Base-by-base conservation (phyloP, 208 protist species). In the Kentomonas sorsogonicus region DNA sequence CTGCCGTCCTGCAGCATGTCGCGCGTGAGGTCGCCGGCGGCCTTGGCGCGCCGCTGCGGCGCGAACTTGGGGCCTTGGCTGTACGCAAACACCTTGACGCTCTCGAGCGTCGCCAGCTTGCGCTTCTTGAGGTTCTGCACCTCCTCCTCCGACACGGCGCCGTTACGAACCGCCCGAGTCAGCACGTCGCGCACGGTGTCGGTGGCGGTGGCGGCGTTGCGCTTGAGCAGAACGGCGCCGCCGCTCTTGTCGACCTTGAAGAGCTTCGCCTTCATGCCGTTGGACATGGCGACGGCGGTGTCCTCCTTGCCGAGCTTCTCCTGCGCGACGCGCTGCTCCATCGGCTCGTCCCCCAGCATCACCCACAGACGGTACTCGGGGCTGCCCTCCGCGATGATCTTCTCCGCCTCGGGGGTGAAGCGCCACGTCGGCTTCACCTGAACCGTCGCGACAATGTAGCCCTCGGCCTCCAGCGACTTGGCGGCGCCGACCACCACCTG, bases 1-100 rank as follows among this genome's bases (percentile, higher is more conserved):
- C 93, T 88, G 16, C 94, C 92, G 63, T 89, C 79, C 16, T 66
- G 58, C 11, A 98, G 65, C 95, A 99, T 98, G 25, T 98, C 95
- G 4, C 75, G 61, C 13, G 96, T 98, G 9, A 99, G 74, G 54
- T 98, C 95, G 6, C 81, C 80, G 9, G 68, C 86, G 25, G 80
- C 75, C 84, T 96, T 94, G 13, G 71, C 67, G 36, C 65, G 57
- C 34, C 77, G 74, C 68, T 85, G 36, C 29, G 69, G 9, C 1
- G 87, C 71, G 66, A 91, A 97, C 4, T 78, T 60, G 0, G 74
- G 50, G 1, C 94, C 94, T 53, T 96, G 95, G 25, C 63, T 66
- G 52, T 95, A 77, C 23, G 55, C 46, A 57, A 97, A 97, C 27
- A 80, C 60, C 57, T 97, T 97, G 18, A 77, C 51, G 20, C 55